Conservation (phyloP, 2,329 filamentous ascomycete species). For the Claviceps arundinis region DNA sequence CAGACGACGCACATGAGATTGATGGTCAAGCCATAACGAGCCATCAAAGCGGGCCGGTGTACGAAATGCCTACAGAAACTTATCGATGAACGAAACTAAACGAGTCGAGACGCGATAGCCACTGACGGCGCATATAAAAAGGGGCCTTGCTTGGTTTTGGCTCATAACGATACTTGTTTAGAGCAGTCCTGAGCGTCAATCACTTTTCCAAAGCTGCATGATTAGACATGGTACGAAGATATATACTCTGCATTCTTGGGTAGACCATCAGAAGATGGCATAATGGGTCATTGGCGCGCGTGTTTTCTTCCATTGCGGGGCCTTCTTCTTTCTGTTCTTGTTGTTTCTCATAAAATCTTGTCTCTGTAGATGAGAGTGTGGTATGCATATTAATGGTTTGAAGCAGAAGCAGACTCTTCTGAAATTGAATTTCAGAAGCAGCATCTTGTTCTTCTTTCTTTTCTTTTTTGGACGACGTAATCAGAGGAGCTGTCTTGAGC, state of each 20-base stretch:
- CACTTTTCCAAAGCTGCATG: neutral
- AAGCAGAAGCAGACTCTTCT: too few relatives aligned
- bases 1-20: conserved; percentile 24
- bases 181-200: neutral
- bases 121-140: neutral
- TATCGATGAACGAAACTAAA: conserved; percentile 16
- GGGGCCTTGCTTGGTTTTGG: neutral
- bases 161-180: too few relatives aligned
- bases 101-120: neutral
- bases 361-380: too few relatives aligned
- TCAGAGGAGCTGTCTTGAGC: too few relatives aligned
- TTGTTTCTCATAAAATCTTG: too few relatives aligned
- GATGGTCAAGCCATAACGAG: conserved; percentile 21
- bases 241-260: neutral
- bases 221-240: neutral
- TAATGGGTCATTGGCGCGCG: neutral
- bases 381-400: too few relatives aligned
- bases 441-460: too few relatives aligned
- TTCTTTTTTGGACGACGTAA: too few relatives aligned
- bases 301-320: too few relatives aligned
- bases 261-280: neutral
- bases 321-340: neutral
- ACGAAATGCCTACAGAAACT: conserved; percentile 28
- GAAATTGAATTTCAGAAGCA: too few relatives aligned
- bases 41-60: conserved; percentile 24